Evolutionary conservation across 768 basidiomycete genomes (phyloP).

Genomic region (Pulveroboletus ravenelii): DNA sequence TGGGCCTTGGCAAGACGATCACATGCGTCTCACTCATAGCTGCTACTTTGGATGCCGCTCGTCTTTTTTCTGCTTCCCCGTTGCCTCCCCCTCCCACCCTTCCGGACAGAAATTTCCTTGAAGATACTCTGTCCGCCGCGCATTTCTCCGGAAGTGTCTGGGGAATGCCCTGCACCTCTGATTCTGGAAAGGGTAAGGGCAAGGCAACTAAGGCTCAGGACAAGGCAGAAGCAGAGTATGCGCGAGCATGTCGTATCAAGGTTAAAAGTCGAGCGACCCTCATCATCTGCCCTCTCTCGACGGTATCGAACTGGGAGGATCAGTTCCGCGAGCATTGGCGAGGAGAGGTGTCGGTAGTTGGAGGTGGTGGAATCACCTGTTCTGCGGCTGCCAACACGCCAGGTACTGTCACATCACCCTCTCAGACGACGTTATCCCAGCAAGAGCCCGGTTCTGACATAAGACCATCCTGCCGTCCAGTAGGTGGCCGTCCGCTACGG

Average conservation of each 20-base stretch:
- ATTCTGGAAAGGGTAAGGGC: slow-evolving; percentile 51
- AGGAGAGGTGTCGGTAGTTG: slow-evolving; percentile 78
- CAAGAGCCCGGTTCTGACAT: slow-evolving; percentile 22
- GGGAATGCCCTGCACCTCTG: slow-evolving; percentile 66
- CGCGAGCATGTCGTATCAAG: slow-evolving; percentile 73
- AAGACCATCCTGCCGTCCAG: slow-evolving; percentile 33
- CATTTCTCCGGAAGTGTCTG: slow-evolving; percentile 81
- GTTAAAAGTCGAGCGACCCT: slow-evolving; percentile 83
- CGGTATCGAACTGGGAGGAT: slow-evolving; percentile 98
- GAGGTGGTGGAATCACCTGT: slow-evolving; percentile 56
- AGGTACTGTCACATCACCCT: slow-evolving; percentile 35
- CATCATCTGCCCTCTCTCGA: slow-evolving; percentile 95
- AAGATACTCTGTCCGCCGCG: slow-evolving; percentile 36
- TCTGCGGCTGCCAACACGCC: slow-evolving; percentile 30
- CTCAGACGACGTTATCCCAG: slow-evolving; percentile 30
- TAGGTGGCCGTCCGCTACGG: slow-evolving; percentile 54
- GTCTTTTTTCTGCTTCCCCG: slow-evolving; percentile 55
- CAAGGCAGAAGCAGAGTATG: slow-evolving; percentile 66
- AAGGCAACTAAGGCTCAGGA: slow-evolving; percentile 65
- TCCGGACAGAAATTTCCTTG: slow-evolving; percentile 31
- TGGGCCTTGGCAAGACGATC: slow-evolving; percentile 98
- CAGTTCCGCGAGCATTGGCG: slow-evolving; percentile 98
- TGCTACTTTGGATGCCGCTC: slow-evolving; percentile 70
- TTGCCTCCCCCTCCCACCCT: slow-evolving; percentile 43
- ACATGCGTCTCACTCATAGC: slow-evolving; percentile 93